phyloP scores from a whole-genome alignment of 1,284 basidiomycete genomes.

The Exobasidium rhododendri region DNA sequence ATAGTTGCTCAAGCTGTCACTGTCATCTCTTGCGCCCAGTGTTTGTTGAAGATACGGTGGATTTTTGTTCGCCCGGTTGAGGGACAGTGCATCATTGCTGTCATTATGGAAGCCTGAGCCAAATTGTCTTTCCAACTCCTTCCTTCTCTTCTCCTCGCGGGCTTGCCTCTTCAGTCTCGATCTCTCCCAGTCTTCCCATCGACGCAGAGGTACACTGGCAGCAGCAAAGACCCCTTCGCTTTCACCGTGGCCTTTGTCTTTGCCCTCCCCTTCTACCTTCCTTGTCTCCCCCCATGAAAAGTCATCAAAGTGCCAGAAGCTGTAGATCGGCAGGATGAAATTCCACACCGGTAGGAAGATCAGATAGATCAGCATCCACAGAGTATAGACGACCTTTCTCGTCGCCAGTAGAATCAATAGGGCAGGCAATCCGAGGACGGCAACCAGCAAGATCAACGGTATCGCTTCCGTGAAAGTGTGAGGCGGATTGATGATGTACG shows the following conservation, averaged over 20 bases:
- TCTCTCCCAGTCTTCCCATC: slow-evolving; percentile 99
- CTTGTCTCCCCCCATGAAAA: slow-evolving; percentile 99
- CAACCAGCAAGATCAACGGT: slow-evolving; percentile 80
- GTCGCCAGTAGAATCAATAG: slow-evolving; percentile 90
- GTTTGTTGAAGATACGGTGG: background rate
- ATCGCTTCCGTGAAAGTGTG: slow-evolving; percentile 85
- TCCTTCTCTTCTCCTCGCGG: slow-evolving; percentile 75
- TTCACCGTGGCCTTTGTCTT: slow-evolving; percentile 69
- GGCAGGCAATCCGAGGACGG: slow-evolving; percentile 88
- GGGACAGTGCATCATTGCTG: slow-evolving; percentile 56
- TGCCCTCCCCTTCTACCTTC: slow-evolving; percentile 69
- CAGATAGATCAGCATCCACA: slow-evolving; percentile 97
- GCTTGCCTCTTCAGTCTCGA: slow-evolving; percentile 87
- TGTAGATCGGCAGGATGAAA: slow-evolving; percentile 64
- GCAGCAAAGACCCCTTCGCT: slow-evolving; percentile 63
- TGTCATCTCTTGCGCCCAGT: slow-evolving; percentile 14
- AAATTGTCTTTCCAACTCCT: slow-evolving; percentile 52
- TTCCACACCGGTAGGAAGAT: slow-evolving; percentile 92
- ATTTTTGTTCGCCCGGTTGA: background rate
- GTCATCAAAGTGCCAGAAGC: slow-evolving; percentile 99
- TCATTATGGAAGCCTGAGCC: slow-evolving; percentile 68
- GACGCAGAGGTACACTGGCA: slow-evolving; percentile 74
- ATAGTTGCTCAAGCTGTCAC: slow-evolving; percentile 31
- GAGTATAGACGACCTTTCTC: slow-evolving; percentile 87
- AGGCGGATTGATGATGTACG: slow-evolving; percentile 74